Evolutionary conservation across 75 land plant species (phyloP), one percentile per base, ranked within the genome.

Genomic region (Chamaecyparis obtusa): DNA sequence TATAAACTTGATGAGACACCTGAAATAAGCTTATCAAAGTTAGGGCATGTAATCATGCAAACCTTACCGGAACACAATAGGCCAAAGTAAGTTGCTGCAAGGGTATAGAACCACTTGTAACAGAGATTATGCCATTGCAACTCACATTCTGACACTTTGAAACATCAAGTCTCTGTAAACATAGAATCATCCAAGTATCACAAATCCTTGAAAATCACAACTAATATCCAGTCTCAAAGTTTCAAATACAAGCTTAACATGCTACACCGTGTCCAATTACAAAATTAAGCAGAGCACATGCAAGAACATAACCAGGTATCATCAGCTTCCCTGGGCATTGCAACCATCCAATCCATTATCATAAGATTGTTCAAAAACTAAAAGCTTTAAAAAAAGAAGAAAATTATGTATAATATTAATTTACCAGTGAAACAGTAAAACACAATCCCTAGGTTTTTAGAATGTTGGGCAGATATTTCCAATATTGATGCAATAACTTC

Each of bases 91-190:
- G 91, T 43, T 94, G 92, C 83, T 86, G 88, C 83, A 94, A 80
- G 69, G 69, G 32, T 11, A 86, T 15, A n/a, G 89, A 84, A 71
- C 91, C 92, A 85, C 79, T 90, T 85, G 92, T 77, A 51, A 94
- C 51, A 19, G 87, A 95, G 30, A 91, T 89, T 19, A 94, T 48
- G 4, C 96, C 96, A 56, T 24, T 82, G 75, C 85, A 87, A 83
- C 88, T 94, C 51, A 94, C 85, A 87, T 89, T 91, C 32, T 83
- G 76, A 54, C 95, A 94, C 56, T 91, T 88, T 81, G 96, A 92
- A 81, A 94, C 86, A 79, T 94, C 90, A 75, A 94, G 91, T 24
- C 69, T 90, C 96, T 94, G 89, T 32, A 17, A 84, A 44, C 13
- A 81, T 7, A 81, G 48, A 15, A 81, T 46, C 83, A 9, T 9